Evolutionary conservation across 768 basidiomycete species (phyloP).

Genomic region (Tephrocybe rancida): DNA sequence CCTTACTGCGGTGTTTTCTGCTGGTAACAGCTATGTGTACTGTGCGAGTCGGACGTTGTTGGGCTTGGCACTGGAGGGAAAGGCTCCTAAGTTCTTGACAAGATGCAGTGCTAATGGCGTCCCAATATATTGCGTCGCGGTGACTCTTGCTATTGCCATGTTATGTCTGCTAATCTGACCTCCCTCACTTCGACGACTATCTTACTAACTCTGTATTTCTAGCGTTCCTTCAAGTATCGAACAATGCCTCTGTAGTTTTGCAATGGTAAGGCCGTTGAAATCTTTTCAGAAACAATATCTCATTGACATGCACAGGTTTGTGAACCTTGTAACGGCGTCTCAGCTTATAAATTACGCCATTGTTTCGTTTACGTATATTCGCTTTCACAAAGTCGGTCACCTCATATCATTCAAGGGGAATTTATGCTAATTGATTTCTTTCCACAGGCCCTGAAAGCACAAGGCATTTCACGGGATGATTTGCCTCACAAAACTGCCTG

Average conservation of each 20-base stretch:
- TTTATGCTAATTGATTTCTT: not conserved
- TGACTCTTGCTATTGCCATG: conserved; percentile 40
- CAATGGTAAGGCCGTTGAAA: conserved; percentile 36
- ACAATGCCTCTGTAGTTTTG: conserved; percentile 46
- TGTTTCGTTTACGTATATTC: conserved; percentile 49
- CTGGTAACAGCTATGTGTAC: conserved; percentile 71
- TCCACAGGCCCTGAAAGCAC: conserved; percentile 42
- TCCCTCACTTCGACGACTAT: not conserved
- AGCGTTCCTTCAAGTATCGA: conserved; percentile 55
- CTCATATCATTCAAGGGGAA: not conserved
- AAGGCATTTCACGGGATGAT: conserved; percentile 44
- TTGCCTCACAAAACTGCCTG: conserved; percentile 48
- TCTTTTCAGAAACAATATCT: not conserved
- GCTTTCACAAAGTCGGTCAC: conserved; percentile 43
- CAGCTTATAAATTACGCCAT: conserved; percentile 51
- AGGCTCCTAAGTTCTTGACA: conserved; percentile 55
- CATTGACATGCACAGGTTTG: conserved; percentile 34
- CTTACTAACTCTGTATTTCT: not conserved
- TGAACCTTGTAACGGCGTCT: conserved; percentile 51
- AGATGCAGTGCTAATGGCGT: conserved; percentile 58
- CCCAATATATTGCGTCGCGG: conserved; percentile 54
- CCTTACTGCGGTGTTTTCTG: conserved; percentile 70
- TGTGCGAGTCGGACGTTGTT: conserved; percentile 56
- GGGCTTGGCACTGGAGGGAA: conserved; percentile 62
- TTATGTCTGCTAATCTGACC: conserved; percentile 34